Conservation (phyloP, 306 rosid genomes). For the peach (Prunus persica) region Prunus_persica_NCBIv2 NC_034009.1:24722001-24722500, state of each 20-base stretch:
- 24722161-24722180: slow-evolving; percentile 27
- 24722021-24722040: slow-evolving; percentile 26
- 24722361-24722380: slow-evolving; percentile 3
- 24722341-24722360: slow-evolving; percentile 16
- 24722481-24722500: neutral
- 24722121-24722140: neutral
- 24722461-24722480: slow-evolving; percentile 31
- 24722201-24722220: slow-evolving; percentile 15
- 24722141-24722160: neutral
- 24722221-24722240: slow-evolving; percentile 31
- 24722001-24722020: slow-evolving; percentile 20
- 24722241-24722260: slow-evolving; percentile 22
- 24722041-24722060: slow-evolving; percentile 3
- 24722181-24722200: slow-evolving; percentile 22
- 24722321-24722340: slow-evolving; percentile 23
- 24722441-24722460: slow-evolving; percentile 36
- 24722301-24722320: slow-evolving; percentile 14
- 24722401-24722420: slow-evolving; percentile 23
- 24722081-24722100: neutral
- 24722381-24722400: slow-evolving; percentile 17
- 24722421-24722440: slow-evolving; percentile 10
- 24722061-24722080: too few species aligned
- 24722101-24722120: neutral
- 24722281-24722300: neutral
- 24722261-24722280: slow-evolving; percentile 19